Base-by-base conservation (phyloP, 345 rosid genomes). In the Aquilaria malaccensis region DNA sequence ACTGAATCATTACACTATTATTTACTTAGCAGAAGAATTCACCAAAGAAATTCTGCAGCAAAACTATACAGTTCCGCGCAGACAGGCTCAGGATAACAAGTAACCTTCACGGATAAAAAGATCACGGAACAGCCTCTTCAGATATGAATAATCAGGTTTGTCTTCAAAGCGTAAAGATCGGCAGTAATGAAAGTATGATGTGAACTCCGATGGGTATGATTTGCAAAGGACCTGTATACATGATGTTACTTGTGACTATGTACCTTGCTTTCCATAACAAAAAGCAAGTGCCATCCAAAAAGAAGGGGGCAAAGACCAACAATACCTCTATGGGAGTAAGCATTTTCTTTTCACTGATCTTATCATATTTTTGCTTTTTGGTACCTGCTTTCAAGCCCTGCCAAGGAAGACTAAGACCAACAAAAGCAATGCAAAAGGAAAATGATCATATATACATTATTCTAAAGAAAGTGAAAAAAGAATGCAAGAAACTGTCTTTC, bases 351-450 rank as follows among this genome's bases (percentile, higher is more conserved):
- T 90, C 97, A 60, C 97, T 86, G 68, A 94, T 94, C 71, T 85
- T 94, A 72, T 91, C 97, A 74, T 94, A 94, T 74, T 91, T 94
- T 77, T 91, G 99, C 83, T 94, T 94, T 80, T 94, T 91, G 13
- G 89, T 94, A 66, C 97, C 97, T 59, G 88, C 96, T 79, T 81
- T 94, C 67, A 94, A 55, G 63, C 97, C 96, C 78, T 94, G 97
- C 95, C 99, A 94, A 29, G 97, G 99, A 72, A 94, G 92, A 74
- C 99, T 94, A 84, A 67, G 58, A 66, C 60, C 70, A 33, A 45
- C 60, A 30, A 33, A 72, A 55, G 54, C 46, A 67, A 33, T 55
- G 37, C 30, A 56, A 67, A 13, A 45, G 51, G 37, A 61, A 67
- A 60, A 45, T 9, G 52, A 70, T 37, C 43, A 37, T 4, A 37